phyloP scores from a whole-genome alignment of 441 rosid genomes.

The Oxalis stricta region DNA sequence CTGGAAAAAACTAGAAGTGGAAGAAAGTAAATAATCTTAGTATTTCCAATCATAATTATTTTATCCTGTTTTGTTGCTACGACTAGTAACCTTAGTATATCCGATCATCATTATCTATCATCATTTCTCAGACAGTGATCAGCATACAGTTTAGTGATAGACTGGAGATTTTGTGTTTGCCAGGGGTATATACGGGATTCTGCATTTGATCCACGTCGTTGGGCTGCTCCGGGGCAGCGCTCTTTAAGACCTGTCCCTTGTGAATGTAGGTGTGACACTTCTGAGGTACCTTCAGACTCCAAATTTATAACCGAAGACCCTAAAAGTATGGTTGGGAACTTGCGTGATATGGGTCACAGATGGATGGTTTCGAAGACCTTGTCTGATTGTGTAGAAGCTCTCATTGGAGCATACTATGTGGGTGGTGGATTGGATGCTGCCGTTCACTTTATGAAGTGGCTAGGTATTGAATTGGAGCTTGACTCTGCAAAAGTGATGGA shows the following conservation, averaged over 20 bases:
- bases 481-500: slow-evolving; percentile 28
- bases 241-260: slow-evolving; percentile 48
- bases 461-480: slow-evolving; percentile 45
- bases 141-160: background rate
- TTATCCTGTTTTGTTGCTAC: too few species aligned
- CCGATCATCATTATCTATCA: background rate
- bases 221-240: slow-evolving; percentile 86
- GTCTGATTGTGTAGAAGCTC: slow-evolving; percentile 82
- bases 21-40: too few species aligned
- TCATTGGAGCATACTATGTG: slow-evolving; percentile 72
- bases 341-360: slow-evolving; percentile 77
- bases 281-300: slow-evolving; percentile 62
- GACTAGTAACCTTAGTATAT: too few species aligned
- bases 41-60: too few species aligned
- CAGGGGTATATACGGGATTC: slow-evolving; percentile 73
- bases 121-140: background rate
- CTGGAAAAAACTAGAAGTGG: too few species aligned
- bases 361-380: slow-evolving; percentile 84
- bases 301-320: slow-evolving; percentile 40
- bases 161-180: slow-evolving; percentile 13
- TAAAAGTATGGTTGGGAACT: slow-evolving; percentile 37
- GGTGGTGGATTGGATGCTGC: slow-evolving; percentile 63
- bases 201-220: slow-evolving; percentile 81
- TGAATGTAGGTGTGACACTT: slow-evolving; percentile 46
- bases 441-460: slow-evolving; percentile 71